Evolutionary conservation across 257 asterid genomes (phyloP).

Genomic region (Przewalskia tangutica): DNA sequence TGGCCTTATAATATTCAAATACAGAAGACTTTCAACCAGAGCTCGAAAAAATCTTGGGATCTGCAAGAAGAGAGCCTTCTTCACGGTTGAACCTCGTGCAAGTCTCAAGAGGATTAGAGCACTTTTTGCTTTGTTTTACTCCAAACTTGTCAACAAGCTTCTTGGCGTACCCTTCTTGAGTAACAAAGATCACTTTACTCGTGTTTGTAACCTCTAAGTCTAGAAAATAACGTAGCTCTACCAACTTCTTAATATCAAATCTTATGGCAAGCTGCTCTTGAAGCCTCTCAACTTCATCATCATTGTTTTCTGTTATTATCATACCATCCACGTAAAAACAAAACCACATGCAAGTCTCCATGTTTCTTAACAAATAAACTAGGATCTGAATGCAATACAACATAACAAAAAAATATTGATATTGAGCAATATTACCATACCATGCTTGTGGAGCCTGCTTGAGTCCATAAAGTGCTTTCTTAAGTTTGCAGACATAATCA

Average conservation of each 20-base stretch:
- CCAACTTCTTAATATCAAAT: conserved; percentile 18
- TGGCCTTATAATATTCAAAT: conserved; percentile 4
- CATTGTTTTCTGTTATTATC: background rate
- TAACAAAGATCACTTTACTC: background rate
- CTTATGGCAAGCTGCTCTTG: too few species aligned
- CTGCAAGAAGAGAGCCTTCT: background rate
- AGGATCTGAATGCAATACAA: too few species aligned
- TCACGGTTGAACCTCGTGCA: background rate
- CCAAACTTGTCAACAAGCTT: background rate
- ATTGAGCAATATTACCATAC: too few species aligned
- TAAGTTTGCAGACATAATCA: too few species aligned
- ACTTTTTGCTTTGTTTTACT: background rate
- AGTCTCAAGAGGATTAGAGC: background rate
- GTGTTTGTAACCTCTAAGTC: conserved; percentile 1
- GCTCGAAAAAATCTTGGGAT: background rate
- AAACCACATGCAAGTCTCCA: too few species aligned
- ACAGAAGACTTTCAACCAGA: conserved; percentile 7
- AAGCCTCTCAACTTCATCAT: too few species aligned
- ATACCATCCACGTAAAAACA: conserved; percentile 8
- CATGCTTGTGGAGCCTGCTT: too few species aligned
- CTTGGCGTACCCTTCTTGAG: conserved; percentile 10
- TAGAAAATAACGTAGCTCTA: background rate
- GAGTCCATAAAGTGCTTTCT: background rate
- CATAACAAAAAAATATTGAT: too few species aligned
- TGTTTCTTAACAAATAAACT: too few species aligned